Evolutionary conservation across 306 rosid species (phyloP), one percentile per base, ranked within the genome.

Genomic region (Aeschynomene evenia): DNA sequence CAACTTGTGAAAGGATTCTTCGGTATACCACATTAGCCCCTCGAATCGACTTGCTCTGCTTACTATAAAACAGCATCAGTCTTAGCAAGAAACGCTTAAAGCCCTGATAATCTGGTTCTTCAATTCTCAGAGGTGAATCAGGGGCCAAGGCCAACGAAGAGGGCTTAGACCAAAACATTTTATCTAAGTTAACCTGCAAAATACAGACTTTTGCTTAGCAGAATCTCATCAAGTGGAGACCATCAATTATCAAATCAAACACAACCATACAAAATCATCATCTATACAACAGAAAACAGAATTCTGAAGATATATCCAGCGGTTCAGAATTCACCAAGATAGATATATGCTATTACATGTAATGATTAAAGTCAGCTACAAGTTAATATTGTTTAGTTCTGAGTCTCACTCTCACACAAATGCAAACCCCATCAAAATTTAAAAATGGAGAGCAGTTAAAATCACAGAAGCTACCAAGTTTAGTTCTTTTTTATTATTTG

Each of bases 41-140:
- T 52, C 99, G 90, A 83, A 95, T 91, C 10, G 95, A 89, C 82
- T 42, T 87, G 87, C 97, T 91, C 80, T 95, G 99, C 73, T 91
- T 87, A 76, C 96, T 87, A 73, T 91, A 95, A 79, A 91, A 95
- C 73, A 91, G 20, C 95, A 89, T 72, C 70, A 95, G 54, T 54
- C 62, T 87, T 61, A 95, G 77, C 12, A 91, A 11, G 56, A 86
- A 39, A 68, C 70, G 96, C 79, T 84, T 91, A 59, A 95, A 20
- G 9, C 99, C 96, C 81, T 63, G 83, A 26, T 75, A 89, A 19
- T 87, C 59, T 34, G 96, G 99, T 78, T 95, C 97, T 16, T 91
- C 89, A 26, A 87, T 72, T 85, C 96, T 84, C 62, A 80, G 65
- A 2, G 91, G 87, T 0, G 99, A 95, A 14, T 89, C 88, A 7